Percentiles rank a stretch among this genome's conserved stretches.
Evolutionary conservation across 768 basidiomycete species (phyloP).

Genomic region (Jaapia argillacea): DNA sequence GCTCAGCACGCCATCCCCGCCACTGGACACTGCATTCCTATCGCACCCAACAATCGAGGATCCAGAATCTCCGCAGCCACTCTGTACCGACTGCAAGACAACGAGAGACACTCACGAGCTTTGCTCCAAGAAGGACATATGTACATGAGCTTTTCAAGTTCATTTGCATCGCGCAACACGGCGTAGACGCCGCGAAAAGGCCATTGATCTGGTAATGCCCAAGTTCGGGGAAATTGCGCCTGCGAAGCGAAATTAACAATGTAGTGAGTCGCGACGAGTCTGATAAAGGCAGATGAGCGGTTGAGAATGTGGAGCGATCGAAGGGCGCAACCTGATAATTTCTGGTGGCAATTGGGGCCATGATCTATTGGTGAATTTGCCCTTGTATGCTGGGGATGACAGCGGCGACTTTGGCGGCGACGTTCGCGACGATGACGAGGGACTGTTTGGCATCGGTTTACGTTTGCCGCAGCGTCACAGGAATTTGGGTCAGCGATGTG

Average conservation of each 20-base stretch:
- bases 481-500: background rate
- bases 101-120: conserved; percentile 38
- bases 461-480: too few relatives aligned
- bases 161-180: conserved; percentile 49
- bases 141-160: conserved; percentile 52
- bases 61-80: too few relatives aligned
- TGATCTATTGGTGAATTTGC: conserved; percentile 44
- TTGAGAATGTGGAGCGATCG: conserved; percentile 13
- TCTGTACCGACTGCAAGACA: conserved; percentile 8
- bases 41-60: too few relatives aligned
- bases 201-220: conserved; percentile 46
- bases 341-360: conserved; percentile 57
- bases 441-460: too few relatives aligned
- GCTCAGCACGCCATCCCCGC: too few relatives aligned
- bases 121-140: conserved; percentile 50
- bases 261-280: conserved; percentile 49
- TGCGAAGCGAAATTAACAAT: conserved; percentile 36
- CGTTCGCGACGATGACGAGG: background rate
- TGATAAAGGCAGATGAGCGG: conserved; percentile 15
- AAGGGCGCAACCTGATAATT: conserved; percentile 40
- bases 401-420: background rate
- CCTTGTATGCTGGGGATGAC: conserved; percentile 33
- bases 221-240: conserved; percentile 36
- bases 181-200: conserved; percentile 51
- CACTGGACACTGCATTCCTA: too few relatives aligned